Evolutionary conservation across 805 yeast species (phyloP).

Genomic region (Suhomyces faveliae): DNA sequence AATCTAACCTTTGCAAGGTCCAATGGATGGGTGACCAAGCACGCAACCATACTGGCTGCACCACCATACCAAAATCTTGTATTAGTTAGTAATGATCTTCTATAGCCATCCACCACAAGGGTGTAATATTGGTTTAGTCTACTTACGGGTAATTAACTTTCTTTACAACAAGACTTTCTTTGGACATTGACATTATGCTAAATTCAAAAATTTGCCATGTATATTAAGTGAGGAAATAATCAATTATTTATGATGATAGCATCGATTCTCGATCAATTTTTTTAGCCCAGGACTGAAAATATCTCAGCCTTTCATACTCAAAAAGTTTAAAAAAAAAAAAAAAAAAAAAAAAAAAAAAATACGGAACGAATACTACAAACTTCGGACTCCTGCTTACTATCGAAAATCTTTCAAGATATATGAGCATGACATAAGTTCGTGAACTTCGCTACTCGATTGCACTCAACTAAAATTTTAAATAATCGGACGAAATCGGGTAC

Average conservation of each 20-base stretch:
- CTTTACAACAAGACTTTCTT: conserved; percentile 3
- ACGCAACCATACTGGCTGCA: conserved; percentile 66
- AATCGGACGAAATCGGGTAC: too few relatives aligned
- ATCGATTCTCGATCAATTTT: neutral
- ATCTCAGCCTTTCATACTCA: neutral
- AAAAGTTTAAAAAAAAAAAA: neutral
- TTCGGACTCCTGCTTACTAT: too few relatives aligned
- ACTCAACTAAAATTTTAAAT: too few relatives aligned
- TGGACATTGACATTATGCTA: neutral
- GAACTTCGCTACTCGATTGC: too few relatives aligned
- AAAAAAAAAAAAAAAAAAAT: neutral
- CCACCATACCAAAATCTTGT: conserved; percentile 64
- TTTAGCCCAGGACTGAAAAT: neutral
- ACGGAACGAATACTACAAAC: neutral
- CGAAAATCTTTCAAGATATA: too few relatives aligned
- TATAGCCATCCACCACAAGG: neutral
- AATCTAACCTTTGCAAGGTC: conserved; percentile 85
- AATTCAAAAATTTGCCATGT: neutral
- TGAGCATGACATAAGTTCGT: too few relatives aligned
- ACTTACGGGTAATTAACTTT: conserved; percentile 16
- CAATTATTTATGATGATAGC: neutral
- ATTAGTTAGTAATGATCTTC: conserved; percentile 9
- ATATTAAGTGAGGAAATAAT: neutral
- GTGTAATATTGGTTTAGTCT: neutral
- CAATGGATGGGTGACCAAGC: conserved; percentile 73